Conservation (phyloP, 768 basidiomycete species). For the Calocybe gangraenosa region DNA sequence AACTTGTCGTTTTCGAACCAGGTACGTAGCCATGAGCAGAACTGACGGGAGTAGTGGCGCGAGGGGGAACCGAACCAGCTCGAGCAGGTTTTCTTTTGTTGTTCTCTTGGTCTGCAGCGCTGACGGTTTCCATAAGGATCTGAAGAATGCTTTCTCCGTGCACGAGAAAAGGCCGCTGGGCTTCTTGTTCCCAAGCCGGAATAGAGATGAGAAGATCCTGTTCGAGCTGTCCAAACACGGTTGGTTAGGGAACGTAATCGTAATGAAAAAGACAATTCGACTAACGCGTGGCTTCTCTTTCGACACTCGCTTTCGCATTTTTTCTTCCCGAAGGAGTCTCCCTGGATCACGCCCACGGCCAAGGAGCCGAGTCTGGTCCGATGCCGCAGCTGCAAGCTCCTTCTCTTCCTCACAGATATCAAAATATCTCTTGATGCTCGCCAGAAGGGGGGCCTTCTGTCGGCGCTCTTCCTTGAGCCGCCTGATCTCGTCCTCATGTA, state of each 20-base stretch:
- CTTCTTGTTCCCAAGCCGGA: constrained; percentile 81
- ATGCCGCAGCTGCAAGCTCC: constrained; percentile 76
- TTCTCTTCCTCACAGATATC: constrained; percentile 88
- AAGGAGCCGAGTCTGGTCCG: constrained; percentile 77
- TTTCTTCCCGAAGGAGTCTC: constrained; percentile 86
- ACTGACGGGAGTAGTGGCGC: constrained; percentile 54
- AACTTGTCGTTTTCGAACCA: constrained; percentile 46
- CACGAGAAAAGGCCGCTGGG: constrained; percentile 74
- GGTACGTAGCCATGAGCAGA: constrained; percentile 33
- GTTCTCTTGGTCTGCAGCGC: constrained; percentile 79
- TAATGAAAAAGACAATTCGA: constrained; percentile 5
- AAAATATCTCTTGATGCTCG: constrained; percentile 81
- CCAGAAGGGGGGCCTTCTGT: constrained; percentile 71
- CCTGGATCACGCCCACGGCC: constrained; percentile 87
- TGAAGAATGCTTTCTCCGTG: constrained; percentile 80
- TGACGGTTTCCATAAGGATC: constrained; percentile 67
- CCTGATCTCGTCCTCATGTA: constrained; percentile 83
- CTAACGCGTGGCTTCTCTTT: constrained; percentile 91
- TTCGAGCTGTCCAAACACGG: constrained; percentile 58
- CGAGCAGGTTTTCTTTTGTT: constrained; percentile 45
- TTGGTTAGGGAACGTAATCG: background rate
- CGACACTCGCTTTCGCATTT: constrained; percentile 91
- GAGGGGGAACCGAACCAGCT: constrained; percentile 57
- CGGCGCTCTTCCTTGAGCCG: constrained; percentile 81
- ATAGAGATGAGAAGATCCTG: constrained; percentile 76